A percentile compares a stretch with the other conserved stretches of the same genome.
Evolutionary conservation across 1,284 basidiomycete species (phyloP).

Genomic region (Naganishia albida): DNA sequence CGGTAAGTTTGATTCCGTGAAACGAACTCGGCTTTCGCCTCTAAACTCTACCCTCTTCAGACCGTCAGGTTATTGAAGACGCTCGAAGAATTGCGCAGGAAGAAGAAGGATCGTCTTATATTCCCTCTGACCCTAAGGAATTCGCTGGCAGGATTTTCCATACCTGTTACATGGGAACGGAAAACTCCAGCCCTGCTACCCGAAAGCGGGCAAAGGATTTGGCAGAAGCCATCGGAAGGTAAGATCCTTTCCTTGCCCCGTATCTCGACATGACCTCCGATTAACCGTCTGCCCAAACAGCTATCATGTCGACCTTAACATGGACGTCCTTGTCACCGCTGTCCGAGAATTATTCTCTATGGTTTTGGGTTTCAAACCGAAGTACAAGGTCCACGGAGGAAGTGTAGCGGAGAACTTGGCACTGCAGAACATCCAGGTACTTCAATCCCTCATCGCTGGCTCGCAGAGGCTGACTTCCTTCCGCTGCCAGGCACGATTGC

Average conservation of each 20-base stretch:
- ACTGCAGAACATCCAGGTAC: constrained; percentile 92
- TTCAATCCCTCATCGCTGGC: background rate
- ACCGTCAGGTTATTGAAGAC: constrained; percentile 84
- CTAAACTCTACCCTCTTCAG: constrained; percentile 53
- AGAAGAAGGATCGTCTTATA: constrained; percentile 72
- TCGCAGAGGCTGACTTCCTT: constrained; percentile 27
- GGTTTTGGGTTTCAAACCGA: constrained; percentile 79
- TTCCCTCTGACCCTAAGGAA: constrained; percentile 82
- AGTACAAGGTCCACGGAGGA: constrained; percentile 87
- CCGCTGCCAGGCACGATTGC: constrained; percentile 68
- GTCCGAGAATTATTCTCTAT: constrained; percentile 79
- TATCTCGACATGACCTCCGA: background rate
- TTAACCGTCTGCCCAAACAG: constrained; percentile 53
- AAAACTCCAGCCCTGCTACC: constrained; percentile 89
- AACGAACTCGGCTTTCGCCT: background rate
- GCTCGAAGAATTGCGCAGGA: constrained; percentile 86
- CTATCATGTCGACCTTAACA: constrained; percentile 93
- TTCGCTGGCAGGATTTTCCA: constrained; percentile 87
- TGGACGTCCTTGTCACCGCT: constrained; percentile 86
- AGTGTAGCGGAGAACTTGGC: constrained; percentile 87
- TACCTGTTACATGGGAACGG: constrained; percentile 99
- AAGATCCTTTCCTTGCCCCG: constrained; percentile 35
- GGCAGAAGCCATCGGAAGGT: constrained; percentile 85
- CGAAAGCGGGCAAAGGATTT: constrained; percentile 81
- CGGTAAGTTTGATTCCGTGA: constrained; percentile 57